Evolutionary conservation across 257 asterid species (phyloP).

Genomic region (Thymus quinquecostatus): DNA sequence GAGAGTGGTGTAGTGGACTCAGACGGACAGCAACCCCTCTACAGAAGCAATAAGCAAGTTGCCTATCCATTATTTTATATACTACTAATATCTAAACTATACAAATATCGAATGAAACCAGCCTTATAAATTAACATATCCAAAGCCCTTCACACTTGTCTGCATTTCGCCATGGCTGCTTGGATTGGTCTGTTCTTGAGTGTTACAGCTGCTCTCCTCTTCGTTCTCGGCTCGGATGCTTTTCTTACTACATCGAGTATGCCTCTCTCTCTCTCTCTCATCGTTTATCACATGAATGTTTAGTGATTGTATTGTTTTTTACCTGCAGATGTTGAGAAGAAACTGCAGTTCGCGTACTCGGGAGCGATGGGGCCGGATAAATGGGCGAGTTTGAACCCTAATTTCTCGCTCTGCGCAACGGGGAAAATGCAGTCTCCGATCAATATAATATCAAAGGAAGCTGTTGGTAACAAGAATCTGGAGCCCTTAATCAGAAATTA

Average conservation of each 20-base stretch:
- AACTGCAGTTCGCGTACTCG: constrained; percentile 55
- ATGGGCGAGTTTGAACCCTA: constrained; percentile 74
- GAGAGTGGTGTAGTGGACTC: constrained; percentile 22
- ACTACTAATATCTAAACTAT: neutral
- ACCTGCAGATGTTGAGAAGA: constrained; percentile 20
- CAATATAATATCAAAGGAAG: constrained; percentile 40
- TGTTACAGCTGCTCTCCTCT: constrained; percentile 24
- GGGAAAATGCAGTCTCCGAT: constrained; percentile 82
- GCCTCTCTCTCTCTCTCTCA: neutral
- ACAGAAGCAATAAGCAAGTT: constrained; percentile 27
- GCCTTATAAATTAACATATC: too few species aligned
- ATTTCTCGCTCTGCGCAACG: constrained; percentile 53
- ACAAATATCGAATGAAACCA: neutral
- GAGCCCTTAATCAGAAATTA: constrained; percentile 56
- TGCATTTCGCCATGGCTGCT: constrained; percentile 28
- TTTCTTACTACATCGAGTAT: constrained; percentile 29
- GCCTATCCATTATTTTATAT: constrained; percentile 13
- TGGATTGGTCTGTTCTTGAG: constrained; percentile 14
- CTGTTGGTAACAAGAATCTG: constrained; percentile 36
- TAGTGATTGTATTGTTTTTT: neutral
- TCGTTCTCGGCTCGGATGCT: constrained; percentile 34
- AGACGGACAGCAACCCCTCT: neutral
- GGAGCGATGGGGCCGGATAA: constrained; percentile 70
- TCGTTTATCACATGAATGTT: neutral
- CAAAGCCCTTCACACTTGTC: too few species aligned